These are phyloP conservation scores for Kluyveromyces aestuarii DNA, from an alignment of 805 yeast genomes.

Conservation along the genomic window DNA sequence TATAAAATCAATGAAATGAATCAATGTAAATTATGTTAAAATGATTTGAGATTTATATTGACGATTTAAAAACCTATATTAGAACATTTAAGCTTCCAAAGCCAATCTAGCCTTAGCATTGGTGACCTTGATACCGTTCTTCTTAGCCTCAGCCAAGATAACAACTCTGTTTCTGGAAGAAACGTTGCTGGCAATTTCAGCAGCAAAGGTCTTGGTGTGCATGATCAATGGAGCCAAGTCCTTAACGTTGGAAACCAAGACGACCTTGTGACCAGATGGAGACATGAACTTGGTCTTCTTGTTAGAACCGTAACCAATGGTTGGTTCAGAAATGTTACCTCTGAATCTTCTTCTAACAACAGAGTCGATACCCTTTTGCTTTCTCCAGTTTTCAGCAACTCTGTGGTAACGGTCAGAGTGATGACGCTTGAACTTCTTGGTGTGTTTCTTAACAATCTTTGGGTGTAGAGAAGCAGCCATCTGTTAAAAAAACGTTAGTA, in stretches of 20 bases:
- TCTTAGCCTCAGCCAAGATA: slow-evolving; percentile 94
- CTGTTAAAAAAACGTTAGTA: slow-evolving; percentile 18
- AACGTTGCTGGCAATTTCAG: slow-evolving; percentile 98
- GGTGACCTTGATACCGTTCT: slow-evolving; percentile 97
- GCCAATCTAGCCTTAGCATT: slow-evolving; percentile 98
- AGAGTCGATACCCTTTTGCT: slow-evolving; percentile 99
- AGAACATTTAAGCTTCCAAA: slow-evolving; percentile 74
- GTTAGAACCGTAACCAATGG: slow-evolving; percentile 99
- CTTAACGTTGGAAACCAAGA: slow-evolving; percentile 83
- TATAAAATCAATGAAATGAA: not conserved
- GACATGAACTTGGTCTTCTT: slow-evolving; percentile 92
- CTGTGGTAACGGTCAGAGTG: slow-evolving; percentile 99
- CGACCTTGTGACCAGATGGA: slow-evolving; percentile 98
- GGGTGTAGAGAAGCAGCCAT: slow-evolving; percentile 99
- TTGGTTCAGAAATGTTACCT: slow-evolving; percentile 98
- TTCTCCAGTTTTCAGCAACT: slow-evolving; percentile 99
- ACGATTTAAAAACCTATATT: slow-evolving; percentile 33
- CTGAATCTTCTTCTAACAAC: slow-evolving; percentile 99
- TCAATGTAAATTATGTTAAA: slow-evolving; percentile 24
- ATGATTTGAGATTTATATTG: slow-evolving; percentile 34
- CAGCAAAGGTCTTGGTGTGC: slow-evolving; percentile 98
- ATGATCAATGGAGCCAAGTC: slow-evolving; percentile 92
- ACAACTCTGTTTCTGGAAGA: slow-evolving; percentile 97
- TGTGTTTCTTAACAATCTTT: slow-evolving; percentile 99
- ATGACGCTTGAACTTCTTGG: slow-evolving; percentile 99